These are phyloP conservation scores for Rubia peregrina DNA, from an alignment of 305 asterid genomes.

Conservation along the genomic window DNA sequence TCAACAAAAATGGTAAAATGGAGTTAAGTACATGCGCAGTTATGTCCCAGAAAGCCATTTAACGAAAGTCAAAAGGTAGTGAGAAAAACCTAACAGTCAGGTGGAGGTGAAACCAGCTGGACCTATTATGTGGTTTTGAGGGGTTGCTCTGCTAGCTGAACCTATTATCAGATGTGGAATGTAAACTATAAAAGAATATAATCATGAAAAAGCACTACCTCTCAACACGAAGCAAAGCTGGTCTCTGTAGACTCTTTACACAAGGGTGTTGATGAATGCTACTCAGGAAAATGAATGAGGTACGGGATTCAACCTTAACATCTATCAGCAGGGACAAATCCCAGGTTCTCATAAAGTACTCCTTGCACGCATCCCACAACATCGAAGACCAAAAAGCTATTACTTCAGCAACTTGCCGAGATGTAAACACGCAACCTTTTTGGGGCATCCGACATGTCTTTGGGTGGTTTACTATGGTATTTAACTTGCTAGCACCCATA, in stretches of 20 bases:
- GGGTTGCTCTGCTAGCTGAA: no score
- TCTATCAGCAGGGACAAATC: not conserved
- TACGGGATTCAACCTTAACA: no score
- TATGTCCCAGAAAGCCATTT: no score
- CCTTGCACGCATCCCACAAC: constrained; percentile 10
- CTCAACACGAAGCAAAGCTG: not conserved
- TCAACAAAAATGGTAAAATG: no score
- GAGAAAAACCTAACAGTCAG: no score
- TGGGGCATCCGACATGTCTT: not conserved
- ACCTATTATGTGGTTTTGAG: no score
- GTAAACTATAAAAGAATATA: not conserved
- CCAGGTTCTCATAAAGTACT: not conserved
- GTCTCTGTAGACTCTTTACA: not conserved
- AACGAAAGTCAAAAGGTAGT: no score
- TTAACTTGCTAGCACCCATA: no score
- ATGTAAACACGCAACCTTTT: not conserved
- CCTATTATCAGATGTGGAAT: constrained; percentile 15
- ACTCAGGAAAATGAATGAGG: no score
- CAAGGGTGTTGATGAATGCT: not conserved
- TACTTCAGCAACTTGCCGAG: not conserved
- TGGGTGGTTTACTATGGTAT: constrained; percentile 9
- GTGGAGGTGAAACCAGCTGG: no score
- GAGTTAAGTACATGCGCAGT: no score
- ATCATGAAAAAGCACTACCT: not conserved
- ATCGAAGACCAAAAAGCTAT: not conserved